Conservation (phyloP, 1,284 basidiomycete genomes). For the Schizophyllum amplum region DNA sequence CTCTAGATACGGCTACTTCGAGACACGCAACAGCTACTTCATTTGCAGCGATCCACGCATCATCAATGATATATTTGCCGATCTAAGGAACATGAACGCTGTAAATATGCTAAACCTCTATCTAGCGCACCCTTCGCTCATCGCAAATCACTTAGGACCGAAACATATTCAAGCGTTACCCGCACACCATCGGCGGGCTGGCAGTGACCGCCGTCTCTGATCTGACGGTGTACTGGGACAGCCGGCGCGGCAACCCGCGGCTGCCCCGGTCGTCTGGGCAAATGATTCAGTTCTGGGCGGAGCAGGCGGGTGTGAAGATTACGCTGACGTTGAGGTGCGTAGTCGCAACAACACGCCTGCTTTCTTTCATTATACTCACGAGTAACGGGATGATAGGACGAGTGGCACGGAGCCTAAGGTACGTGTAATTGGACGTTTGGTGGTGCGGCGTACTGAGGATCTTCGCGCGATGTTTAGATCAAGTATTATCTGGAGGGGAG, state of each 20-base stretch:
- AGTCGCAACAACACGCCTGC: not conserved
- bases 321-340: constrained; percentile 59
- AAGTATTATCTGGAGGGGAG: constrained; percentile 64
- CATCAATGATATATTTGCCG: constrained; percentile 60
- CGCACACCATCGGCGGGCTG: constrained; percentile 51
- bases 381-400: constrained; percentile 37
- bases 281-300: constrained; percentile 75
- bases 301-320: constrained; percentile 38
- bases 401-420: constrained; percentile 88
- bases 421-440: constrained; percentile 3
- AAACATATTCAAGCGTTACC: constrained; percentile 33
- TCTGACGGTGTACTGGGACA: constrained; percentile 69
- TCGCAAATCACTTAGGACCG: constrained; percentile 11
- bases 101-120: too few relatives aligned
- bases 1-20: constrained; percentile 43
- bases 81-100: constrained; percentile 37
- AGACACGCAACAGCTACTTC: constrained; percentile 82
- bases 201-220: constrained; percentile 59
- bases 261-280: constrained; percentile 73
- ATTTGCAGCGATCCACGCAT: constrained; percentile 56
- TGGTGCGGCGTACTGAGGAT: not conserved
- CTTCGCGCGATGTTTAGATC: constrained; percentile 11
- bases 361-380: constrained; percentile 1
- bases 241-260: constrained; percentile 51
- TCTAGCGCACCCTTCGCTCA: constrained; percentile 2